These are phyloP conservation scores for Scheffersomyces lignicola DNA, from an alignment of 1,139 yeast species.

Conservation along the genomic window DNA sequence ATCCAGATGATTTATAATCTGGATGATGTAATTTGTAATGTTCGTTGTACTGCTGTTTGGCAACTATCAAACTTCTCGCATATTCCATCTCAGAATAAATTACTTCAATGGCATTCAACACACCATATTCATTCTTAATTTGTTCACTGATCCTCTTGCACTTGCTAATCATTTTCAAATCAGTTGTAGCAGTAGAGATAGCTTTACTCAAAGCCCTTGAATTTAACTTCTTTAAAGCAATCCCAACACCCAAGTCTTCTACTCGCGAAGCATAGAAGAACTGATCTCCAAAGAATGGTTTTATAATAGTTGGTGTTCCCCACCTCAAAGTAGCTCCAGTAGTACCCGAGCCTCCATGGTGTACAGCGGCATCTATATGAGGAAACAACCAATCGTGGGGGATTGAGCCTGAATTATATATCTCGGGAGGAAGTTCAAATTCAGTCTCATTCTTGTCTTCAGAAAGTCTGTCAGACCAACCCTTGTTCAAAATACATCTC, in stretches of 20 bases:
- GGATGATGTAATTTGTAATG: constrained; percentile 21
- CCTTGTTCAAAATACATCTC: constrained; percentile 83
- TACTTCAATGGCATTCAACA: constrained; percentile 67
- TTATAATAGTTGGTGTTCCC: constrained; percentile 85
- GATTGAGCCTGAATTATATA: constrained; percentile 67
- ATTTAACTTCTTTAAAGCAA: constrained; percentile 67
- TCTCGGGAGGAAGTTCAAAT: constrained; percentile 63
- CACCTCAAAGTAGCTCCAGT: constrained; percentile 89
- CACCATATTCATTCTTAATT: constrained; percentile 77
- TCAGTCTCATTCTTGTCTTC: constrained; percentile 33
- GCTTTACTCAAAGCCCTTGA: constrained; percentile 65
- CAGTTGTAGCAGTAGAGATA: constrained; percentile 63
- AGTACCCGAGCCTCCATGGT: constrained; percentile 97
- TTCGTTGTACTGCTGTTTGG: constrained; percentile 29
- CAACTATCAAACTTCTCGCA: constrained; percentile 48
- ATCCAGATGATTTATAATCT: constrained; percentile 21
- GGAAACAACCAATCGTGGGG: constrained; percentile 97
- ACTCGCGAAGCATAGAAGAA: constrained; percentile 85
- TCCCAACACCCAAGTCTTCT: constrained; percentile 89
- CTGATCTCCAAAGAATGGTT: constrained; percentile 97
- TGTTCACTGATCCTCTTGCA: constrained; percentile 63
- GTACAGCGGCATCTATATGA: constrained; percentile 88
- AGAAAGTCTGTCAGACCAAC: constrained; percentile 83
- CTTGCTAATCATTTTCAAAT: constrained; percentile 62
- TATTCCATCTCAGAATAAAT: constrained; percentile 82